These are phyloP conservation scores for Paspalum vaginatum DNA, from an alignment of 176 grass and related monocot genomes.

Conservation along the genomic window DNA sequence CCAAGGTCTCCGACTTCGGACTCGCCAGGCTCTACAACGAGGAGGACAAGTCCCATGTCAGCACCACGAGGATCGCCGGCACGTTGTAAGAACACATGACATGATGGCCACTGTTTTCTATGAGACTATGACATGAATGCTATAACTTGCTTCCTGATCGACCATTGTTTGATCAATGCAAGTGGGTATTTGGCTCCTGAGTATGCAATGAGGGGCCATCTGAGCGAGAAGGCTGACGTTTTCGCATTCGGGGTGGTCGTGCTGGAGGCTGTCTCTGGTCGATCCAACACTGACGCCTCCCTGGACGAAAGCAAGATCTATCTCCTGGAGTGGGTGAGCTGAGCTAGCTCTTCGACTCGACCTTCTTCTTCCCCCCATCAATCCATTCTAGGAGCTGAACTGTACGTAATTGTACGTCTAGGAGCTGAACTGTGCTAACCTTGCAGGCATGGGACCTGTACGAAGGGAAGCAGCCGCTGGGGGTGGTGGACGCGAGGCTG, in stretches of 20 bases:
- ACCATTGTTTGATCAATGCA: not conserved
- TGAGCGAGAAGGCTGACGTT: slow-evolving; percentile 67
- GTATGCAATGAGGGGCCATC: slow-evolving; percentile 72
- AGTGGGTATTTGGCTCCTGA: slow-evolving; percentile 74
- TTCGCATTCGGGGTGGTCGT: slow-evolving; percentile 62
- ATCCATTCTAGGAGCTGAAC: no score
- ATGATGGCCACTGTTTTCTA: no score
- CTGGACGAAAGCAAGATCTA: slow-evolving; percentile 45
- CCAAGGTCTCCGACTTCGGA: slow-evolving; percentile 77
- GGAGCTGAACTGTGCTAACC: not conserved
- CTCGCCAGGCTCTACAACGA: slow-evolving; percentile 71
- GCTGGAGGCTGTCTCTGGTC: slow-evolving; percentile 55
- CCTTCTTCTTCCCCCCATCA: no score
- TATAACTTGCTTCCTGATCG: no score
- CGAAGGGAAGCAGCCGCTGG: slow-evolving; percentile 34
- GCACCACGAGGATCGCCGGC: slow-evolving; percentile 54
- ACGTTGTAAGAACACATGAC: slow-evolving; percentile 66
- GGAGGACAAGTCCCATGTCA: slow-evolving; percentile 58
- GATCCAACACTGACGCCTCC: slow-evolving; percentile 39
- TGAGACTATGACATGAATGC: no score
- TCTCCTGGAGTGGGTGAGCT: slow-evolving; percentile 75
- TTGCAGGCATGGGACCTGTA: slow-evolving; percentile 57
- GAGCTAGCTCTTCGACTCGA: no score
- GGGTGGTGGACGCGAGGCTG: slow-evolving; percentile 48
- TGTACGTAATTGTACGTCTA: no score